phyloP scores from a whole-genome alignment of 345 rosid species.

The Pugionium cornutum region DNA sequence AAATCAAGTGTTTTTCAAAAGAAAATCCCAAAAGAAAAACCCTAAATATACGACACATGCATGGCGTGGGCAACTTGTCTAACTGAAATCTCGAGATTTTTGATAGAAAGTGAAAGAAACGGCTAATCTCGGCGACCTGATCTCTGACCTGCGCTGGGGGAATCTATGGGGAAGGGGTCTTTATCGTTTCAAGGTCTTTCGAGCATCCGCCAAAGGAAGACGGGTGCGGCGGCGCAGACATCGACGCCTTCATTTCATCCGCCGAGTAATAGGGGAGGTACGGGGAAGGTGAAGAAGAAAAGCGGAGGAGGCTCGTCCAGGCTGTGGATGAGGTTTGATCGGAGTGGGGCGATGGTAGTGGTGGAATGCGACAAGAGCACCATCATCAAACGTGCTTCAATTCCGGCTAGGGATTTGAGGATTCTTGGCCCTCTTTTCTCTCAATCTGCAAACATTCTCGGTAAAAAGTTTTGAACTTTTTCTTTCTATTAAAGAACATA shows the following conservation, averaged over 20 bases:
- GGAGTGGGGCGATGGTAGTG: slow-evolving; percentile 70
- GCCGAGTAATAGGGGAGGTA: slow-evolving; percentile 29
- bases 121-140: slow-evolving; percentile 2
- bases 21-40: too few relatives aligned
- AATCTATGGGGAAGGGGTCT: slow-evolving; percentile 52
- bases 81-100: too few relatives aligned
- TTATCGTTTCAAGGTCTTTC: slow-evolving; percentile 51
- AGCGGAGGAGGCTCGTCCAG: slow-evolving; percentile 61
- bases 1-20: too few relatives aligned
- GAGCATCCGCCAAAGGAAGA: slow-evolving; percentile 49
- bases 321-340: slow-evolving; percentile 90
- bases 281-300: slow-evolving; percentile 81
- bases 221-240: slow-evolving; percentile 28
- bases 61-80: too few relatives aligned
- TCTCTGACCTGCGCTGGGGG: background rate
- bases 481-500: background rate
- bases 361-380: slow-evolving; percentile 83
- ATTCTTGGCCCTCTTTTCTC: slow-evolving; percentile 93
- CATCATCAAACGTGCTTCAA: slow-evolving; percentile 66
- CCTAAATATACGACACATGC: too few relatives aligned
- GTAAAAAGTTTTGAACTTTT: slow-evolving; percentile 5
- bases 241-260: slow-evolving; percentile 27
- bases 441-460: slow-evolving; percentile 78
- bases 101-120: background rate
- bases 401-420: slow-evolving; percentile 93